phyloP scores from a whole-genome alignment of 179 eudicot species.

The Actinidia arguta region DNA sequence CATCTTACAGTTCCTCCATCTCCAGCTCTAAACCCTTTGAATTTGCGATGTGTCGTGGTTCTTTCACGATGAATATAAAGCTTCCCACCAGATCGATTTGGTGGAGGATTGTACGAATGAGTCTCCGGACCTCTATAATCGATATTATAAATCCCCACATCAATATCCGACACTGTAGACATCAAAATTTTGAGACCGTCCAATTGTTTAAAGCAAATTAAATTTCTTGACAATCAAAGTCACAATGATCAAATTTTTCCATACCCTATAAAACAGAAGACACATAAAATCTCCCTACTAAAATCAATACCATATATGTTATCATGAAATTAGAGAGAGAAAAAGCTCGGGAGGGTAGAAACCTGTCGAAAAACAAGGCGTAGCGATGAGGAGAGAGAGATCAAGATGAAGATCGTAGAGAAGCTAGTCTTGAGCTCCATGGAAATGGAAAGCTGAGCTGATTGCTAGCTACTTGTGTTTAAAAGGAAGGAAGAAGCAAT shows the following conservation, averaged over 20 bases:
- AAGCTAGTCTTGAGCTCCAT: conserved; percentile 39
- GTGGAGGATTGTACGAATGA: conserved; percentile 64
- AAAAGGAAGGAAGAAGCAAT: background rate
- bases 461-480: conserved; percentile 7
- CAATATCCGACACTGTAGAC: background rate
- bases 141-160: conserved; percentile 58
- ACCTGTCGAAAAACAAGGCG: conserved; percentile 37
- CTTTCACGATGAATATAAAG: conserved; percentile 31
- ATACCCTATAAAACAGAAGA: too few species aligned
- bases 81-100: conserved; percentile 29
- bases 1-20: conserved; percentile 22
- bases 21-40: conserved; percentile 28
- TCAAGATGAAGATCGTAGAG: conserved; percentile 6
- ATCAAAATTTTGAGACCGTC: background rate
- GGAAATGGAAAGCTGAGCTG: background rate
- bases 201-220: background rate
- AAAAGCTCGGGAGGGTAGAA: background rate
- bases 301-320: background rate
- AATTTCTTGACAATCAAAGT: background rate
- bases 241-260: too few species aligned
- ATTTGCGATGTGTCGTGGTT: conserved; percentile 25
- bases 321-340: background rate
- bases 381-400: conserved; percentile 32
- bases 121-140: conserved; percentile 86
- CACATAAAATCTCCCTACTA: too few species aligned